Evolutionary conservation across 495 filamentous ascomycete genomes (phyloP).

Genomic region (Chaetomium fimeti): DNA sequence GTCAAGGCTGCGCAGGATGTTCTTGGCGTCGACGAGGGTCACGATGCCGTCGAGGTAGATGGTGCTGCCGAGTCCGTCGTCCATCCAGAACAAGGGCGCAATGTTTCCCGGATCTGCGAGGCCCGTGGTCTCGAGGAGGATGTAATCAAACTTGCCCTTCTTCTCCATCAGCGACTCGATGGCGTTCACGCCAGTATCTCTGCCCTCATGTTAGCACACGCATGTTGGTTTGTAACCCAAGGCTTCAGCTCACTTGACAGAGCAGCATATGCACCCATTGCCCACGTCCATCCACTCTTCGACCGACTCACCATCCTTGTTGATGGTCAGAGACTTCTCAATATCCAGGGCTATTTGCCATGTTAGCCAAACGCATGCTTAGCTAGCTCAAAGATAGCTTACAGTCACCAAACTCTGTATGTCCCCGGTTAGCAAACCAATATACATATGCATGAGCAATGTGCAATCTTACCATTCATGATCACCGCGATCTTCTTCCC

Average conservation of each 20-base stretch:
- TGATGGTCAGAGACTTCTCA: slow-evolving; percentile 88
- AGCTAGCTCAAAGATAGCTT: slow-evolving; percentile 32
- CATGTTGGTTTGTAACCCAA: not conserved
- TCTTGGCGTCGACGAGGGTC: slow-evolving; percentile 93
- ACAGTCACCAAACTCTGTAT: slow-evolving; percentile 91
- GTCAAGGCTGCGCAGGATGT: slow-evolving; percentile 76
- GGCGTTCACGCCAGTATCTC: slow-evolving; percentile 86
- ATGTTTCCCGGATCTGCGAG: slow-evolving; percentile 95
- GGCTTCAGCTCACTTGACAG: slow-evolving; percentile 69
- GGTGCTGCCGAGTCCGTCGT: slow-evolving; percentile 86
- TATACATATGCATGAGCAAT: not conserved
- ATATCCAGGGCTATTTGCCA: slow-evolving; percentile 67
- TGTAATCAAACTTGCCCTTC: slow-evolving; percentile 93
- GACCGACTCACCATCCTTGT: slow-evolving; percentile 77
- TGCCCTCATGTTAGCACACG: slow-evolving; percentile 33
- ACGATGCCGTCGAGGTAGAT: slow-evolving; percentile 97
- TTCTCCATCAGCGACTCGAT: slow-evolving; percentile 96
- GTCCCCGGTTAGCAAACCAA: not conserved
- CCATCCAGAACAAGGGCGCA: slow-evolving; percentile 95
- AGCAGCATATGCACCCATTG: slow-evolving; percentile 98
- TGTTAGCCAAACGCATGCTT: slow-evolving; percentile 26
- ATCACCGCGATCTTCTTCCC: slow-evolving; percentile 98
- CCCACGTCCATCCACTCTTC: slow-evolving; percentile 95
- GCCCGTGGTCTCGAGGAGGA: slow-evolving; percentile 94
- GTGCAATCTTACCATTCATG: slow-evolving; percentile 66